Evolutionary conservation across 2,329 filamentous ascomycete species (phyloP).

Genomic region (Ophiostoma sp.): DNA sequence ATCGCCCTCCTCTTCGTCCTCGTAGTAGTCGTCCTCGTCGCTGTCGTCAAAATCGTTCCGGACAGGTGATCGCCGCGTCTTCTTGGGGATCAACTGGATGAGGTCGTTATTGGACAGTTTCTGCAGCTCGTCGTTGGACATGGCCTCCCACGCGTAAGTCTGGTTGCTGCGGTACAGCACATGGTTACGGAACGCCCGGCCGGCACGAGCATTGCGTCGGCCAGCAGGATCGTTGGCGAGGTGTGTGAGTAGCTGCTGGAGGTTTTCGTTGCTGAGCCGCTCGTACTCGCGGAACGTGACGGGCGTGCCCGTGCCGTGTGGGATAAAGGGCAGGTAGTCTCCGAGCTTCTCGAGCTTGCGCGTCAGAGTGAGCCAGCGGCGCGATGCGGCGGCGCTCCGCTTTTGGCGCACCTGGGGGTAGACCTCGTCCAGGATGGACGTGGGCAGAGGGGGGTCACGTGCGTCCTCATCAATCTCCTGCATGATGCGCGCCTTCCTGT

Average conservation of each 20-base stretch:
- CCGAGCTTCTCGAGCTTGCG: slow-evolving; percentile 10
- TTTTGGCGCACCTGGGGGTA: slow-evolving; percentile 5
- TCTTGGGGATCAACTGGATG: neutral
- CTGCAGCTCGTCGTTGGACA: neutral
- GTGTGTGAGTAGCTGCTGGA: neutral
- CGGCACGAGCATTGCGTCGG: neutral
- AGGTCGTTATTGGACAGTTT: neutral
- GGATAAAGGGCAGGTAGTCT: neutral
- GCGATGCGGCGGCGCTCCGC: neutral
- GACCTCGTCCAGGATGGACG: neutral
- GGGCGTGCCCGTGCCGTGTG: neutral
- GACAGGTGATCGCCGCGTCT: neutral
- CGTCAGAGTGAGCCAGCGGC: neutral
- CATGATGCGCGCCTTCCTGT: neutral
- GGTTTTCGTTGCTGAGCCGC: neutral
- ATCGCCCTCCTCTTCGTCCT: neutral
- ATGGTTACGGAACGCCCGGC: slow-evolving; percentile 7
- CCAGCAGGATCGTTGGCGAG: neutral
- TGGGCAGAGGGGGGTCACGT: neutral
- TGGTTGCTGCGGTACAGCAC: slow-evolving; percentile 8
- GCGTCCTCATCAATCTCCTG: neutral
- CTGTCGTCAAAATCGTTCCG: neutral
- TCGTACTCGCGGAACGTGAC: slow-evolving; percentile 7
- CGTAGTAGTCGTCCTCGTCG: neutral
- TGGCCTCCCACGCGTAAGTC: slow-evolving; percentile 1